Evolutionary conservation across 164 flowering plant genomes (phyloP).

Genomic region (Cinnamomum chago): DNA sequence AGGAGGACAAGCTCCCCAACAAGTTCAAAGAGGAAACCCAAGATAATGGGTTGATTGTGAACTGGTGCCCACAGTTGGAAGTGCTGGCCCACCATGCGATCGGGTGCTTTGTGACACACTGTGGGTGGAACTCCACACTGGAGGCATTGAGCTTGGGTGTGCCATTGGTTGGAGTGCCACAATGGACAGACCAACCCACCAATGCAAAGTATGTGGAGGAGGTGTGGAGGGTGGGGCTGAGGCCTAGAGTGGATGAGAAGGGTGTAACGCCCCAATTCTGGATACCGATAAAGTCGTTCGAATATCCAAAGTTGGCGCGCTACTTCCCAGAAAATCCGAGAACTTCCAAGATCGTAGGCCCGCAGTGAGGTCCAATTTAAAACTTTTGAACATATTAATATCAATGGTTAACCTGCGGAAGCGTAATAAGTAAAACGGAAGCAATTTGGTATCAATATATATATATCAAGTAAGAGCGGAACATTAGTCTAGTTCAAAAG

Average conservation of each 20-base stretch:
- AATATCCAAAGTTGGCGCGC: no score
- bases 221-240: background rate
- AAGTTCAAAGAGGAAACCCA: background rate
- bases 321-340: no score
- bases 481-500: no score
- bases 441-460: no score
- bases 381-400: no score
- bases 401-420: no score
- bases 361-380: no score
- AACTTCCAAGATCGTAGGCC: no score
- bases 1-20: background rate
- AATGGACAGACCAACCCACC: constrained; percentile 6
- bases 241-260: background rate
- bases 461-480: no score
- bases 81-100: constrained; percentile 1
- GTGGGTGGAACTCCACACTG: constrained; percentile 7
- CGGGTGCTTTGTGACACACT: constrained; percentile 8
- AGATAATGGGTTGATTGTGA: constrained; percentile 1
- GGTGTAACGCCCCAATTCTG: no score
- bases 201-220: constrained; percentile 4
- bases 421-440: no score
- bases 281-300: no score
- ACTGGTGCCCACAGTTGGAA: constrained; percentile 3
- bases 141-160: constrained; percentile 7
- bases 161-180: background rate